Evolutionary conservation across 495 filamentous ascomycete species (phyloP).

Genomic region (Geopyxis carbonaria): DNA sequence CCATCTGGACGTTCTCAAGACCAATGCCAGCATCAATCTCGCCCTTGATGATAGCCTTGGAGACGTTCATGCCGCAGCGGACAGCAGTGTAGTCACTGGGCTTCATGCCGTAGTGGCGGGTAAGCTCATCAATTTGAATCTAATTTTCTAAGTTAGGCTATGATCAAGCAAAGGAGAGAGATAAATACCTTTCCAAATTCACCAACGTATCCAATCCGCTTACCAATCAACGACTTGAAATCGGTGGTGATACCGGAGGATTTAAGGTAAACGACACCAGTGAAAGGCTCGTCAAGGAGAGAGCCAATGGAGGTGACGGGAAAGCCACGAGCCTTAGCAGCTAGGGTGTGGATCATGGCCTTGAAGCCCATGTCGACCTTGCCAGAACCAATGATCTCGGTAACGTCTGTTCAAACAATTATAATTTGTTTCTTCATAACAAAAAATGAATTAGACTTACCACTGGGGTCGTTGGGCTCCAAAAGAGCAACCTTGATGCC

Average conservation of each 20-base stretch:
- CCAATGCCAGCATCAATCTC: slow-evolving; percentile 54
- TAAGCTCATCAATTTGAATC: slow-evolving; percentile 61
- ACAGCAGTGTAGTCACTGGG: slow-evolving; percentile 51
- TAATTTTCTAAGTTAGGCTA: slow-evolving; percentile 8
- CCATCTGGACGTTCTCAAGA: slow-evolving; percentile 58
- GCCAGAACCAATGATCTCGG: slow-evolving; percentile 53
- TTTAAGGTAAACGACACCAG: slow-evolving; percentile 54
- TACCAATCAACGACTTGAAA: slow-evolving; percentile 45
- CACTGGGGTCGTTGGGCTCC: slow-evolving; percentile 51
- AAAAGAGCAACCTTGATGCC: slow-evolving; percentile 53
- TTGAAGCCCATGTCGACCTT: slow-evolving; percentile 61
- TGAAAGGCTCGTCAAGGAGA: slow-evolving; percentile 55
- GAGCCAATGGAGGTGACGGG: slow-evolving; percentile 50
- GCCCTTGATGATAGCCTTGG: slow-evolving; percentile 46
- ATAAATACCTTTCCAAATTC: slow-evolving; percentile 44
- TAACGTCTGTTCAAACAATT: slow-evolving; percentile 50
- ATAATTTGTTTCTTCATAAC: slow-evolving; percentile 10
- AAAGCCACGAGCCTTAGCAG: slow-evolving; percentile 52
- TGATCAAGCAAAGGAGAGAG: not conserved
- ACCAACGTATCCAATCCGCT: slow-evolving; percentile 53
- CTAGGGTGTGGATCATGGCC: slow-evolving; percentile 58
- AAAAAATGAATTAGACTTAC: slow-evolving; percentile 17
- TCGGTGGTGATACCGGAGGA: slow-evolving; percentile 48
- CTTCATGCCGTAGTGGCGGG: slow-evolving; percentile 54
- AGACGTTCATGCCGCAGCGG: slow-evolving; percentile 47